These are phyloP conservation scores for Allantophomopsis cytisporea DNA, from an alignment of 2,329 filamentous ascomycete species.

Conservation along the genomic window DNA sequence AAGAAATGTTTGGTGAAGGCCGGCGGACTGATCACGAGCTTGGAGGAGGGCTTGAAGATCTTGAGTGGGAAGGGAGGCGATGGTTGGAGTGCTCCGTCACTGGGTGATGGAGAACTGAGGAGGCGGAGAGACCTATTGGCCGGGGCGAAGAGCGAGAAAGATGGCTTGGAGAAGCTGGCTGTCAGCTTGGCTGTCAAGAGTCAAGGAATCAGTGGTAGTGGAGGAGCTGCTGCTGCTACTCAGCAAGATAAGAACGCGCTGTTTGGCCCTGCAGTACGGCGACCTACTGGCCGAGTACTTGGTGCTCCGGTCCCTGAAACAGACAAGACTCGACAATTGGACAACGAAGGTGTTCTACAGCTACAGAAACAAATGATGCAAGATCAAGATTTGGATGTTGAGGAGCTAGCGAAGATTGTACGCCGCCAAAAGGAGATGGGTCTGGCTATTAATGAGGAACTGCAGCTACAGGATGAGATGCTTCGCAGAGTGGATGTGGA, in stretches of 20 bases:
- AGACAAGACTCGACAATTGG: slow-evolving; percentile 61
- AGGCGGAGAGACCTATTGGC: slow-evolving; percentile 57
- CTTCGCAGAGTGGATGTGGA: slow-evolving; percentile 54
- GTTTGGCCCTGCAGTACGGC: slow-evolving; percentile 24
- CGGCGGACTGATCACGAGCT: slow-evolving; percentile 44
- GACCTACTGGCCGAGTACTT: slow-evolving; percentile 47
- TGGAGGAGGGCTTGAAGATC: slow-evolving; percentile 50
- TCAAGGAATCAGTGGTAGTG: slow-evolving; percentile 14
- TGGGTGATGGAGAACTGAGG: slow-evolving; percentile 65
- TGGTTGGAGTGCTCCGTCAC: slow-evolving; percentile 13
- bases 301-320: slow-evolving; percentile 64
- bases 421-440: slow-evolving; percentile 67
- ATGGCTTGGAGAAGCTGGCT: slow-evolving; percentile 61
- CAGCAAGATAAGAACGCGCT: slow-evolving; percentile 29
- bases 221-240: slow-evolving; percentile 15
- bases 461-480: slow-evolving; percentile 58
- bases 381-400: slow-evolving; percentile 62
- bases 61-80: slow-evolving; percentile 33
- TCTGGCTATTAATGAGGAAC: slow-evolving; percentile 59
- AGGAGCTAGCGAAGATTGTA: slow-evolving; percentile 55
- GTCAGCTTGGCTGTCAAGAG: slow-evolving; percentile 38
- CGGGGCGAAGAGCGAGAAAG: slow-evolving; percentile 58
- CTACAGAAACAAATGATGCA: slow-evolving; percentile 62
- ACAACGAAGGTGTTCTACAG: slow-evolving; percentile 61
- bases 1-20: slow-evolving; percentile 62